Conservation (phyloP, 2,329 filamentous ascomycete genomes). For the Aureobasidium sp. region DNA sequence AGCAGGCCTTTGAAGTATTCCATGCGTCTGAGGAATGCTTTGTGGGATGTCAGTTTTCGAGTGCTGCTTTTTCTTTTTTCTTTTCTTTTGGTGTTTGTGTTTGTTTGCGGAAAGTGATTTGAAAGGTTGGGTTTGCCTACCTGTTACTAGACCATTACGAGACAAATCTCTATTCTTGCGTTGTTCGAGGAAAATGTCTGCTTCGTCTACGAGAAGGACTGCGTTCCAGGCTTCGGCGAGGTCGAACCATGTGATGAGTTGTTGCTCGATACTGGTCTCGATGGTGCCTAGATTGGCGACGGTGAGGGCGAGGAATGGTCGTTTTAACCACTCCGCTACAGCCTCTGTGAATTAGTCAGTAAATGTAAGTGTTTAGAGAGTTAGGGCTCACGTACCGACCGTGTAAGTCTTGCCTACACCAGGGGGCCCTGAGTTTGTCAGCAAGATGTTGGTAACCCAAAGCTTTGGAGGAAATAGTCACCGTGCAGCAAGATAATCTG, state of each 20-base stretch:
- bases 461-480: too few species aligned
- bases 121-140: not conserved
- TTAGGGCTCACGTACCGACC: too few species aligned
- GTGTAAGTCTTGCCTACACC: too few species aligned
- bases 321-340: conserved; percentile 18
- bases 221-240: conserved; percentile 23
- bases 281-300: conserved; percentile 20
- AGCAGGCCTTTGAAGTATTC: conserved; percentile 36
- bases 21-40: conserved; percentile 32
- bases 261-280: conserved; percentile 18
- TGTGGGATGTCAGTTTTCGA: not conserved
- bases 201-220: conserved; percentile 35
- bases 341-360: conserved; percentile 21
- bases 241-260: conserved; percentile 19
- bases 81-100: too few species aligned
- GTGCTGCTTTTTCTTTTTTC: too few species aligned
- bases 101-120: too few species aligned
- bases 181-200: conserved; percentile 31
- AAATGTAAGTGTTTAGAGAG: too few species aligned
- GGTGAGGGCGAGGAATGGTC: conserved; percentile 22
- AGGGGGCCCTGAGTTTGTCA: too few species aligned
- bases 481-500: too few species aligned
- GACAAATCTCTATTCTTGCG: conserved; percentile 21
- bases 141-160: conserved; percentile 22
- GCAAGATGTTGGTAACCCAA: too few species aligned